Percentiles rank a stretch among this genome's conserved stretches.
Evolutionary conservation across 2,329 filamentous ascomycete species (phyloP).

Genomic region (Rutstroemia sydowiana): DNA sequence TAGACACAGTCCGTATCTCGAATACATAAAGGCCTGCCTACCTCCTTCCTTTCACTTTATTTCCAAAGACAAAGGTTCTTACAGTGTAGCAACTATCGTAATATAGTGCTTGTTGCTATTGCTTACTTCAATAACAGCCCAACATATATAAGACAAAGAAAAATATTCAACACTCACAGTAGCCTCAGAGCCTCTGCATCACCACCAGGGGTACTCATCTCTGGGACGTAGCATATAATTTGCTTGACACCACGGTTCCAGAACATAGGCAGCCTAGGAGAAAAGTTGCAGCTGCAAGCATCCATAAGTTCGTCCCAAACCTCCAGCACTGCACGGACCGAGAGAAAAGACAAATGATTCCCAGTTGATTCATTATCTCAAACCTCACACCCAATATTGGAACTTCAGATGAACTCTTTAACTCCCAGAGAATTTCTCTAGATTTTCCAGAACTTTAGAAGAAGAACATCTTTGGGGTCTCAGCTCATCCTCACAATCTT

Average conservation of each 20-base stretch:
- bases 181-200: conserved; percentile 20
- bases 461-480: conserved; percentile 17
- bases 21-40: conserved; percentile 29
- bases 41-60: conserved; percentile 23
- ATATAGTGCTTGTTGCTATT: conserved; percentile 6
- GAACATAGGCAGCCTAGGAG: conserved; percentile 22
- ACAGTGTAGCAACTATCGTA: conserved; percentile 11
- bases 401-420: conserved; percentile 24
- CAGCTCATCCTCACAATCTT: conserved; percentile 15
- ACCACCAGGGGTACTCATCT: conserved; percentile 20
- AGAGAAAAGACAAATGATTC: conserved; percentile 28
- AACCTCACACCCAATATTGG: conserved; percentile 20
- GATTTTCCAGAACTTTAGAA: conserved; percentile 26
- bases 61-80: conserved; percentile 26
- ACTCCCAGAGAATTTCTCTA: conserved; percentile 20
- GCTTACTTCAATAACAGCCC: conserved; percentile 13
- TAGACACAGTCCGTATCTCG: conserved; percentile 8
- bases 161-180: conserved; percentile 11
- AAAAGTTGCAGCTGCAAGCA: conserved; percentile 25
- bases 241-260: conserved; percentile 24
- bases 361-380: conserved; percentile 24
- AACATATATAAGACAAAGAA: conserved; percentile 8
- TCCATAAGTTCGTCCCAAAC: conserved; percentile 33
- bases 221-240: conserved; percentile 24
- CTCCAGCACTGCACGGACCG: conserved; percentile 21